Evolutionary conservation across 768 basidiomycete species (phyloP), one percentile per base, ranked within the genome.

Genomic region (Russula dissimulans): DNA sequence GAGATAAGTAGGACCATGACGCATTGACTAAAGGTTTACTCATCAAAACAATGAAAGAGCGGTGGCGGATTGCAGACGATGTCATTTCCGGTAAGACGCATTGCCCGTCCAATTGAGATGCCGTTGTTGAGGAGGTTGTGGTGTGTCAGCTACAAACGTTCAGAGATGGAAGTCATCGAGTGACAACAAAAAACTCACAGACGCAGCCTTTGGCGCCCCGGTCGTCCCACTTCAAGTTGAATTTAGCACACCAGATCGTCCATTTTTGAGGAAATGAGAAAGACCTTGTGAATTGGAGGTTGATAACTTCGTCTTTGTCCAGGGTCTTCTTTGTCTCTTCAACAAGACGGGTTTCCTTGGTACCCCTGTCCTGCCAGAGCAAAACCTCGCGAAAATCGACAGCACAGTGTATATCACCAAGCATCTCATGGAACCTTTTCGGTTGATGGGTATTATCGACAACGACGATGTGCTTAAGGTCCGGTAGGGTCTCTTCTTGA

Each of bases 41-140:
- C 73, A 89, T 90, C 90, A 80, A 91, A 91, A 69, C 90, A 92
- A 69, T 93, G 90, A 69, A 91, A 93, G 1, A 91, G 72, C 0
- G 90, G 90, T 3, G 90, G 90, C 1, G 84, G 84, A 63, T 92
- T 91, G 77, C 90, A 91, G 4, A 91, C 71, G 26, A 88, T 71
- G 63, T 93, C 90, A 9, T 78, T 69, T 29, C 81, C 73, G 0
- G 83, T 79, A 45, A 93, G 73, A 54, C 73, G 71, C 91, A 93
- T 91, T 66, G 81, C 82, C 17, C 79, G 79, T 17, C 81, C 89
- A 42, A 86, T 89, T 29, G 78, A 82, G 6, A 88, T 71, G 0
- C 74, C 87, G 63, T 93, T 92, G 67, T 92, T 93, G 32, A 92
- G 74, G 1, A 93, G 76, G 63, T 91, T 90, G 47, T 76, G 75